These are phyloP conservation scores for Dothistroma septosporum DNA, from an alignment of 2,329 filamentous ascomycete species.

Conservation along the genomic window DNA sequence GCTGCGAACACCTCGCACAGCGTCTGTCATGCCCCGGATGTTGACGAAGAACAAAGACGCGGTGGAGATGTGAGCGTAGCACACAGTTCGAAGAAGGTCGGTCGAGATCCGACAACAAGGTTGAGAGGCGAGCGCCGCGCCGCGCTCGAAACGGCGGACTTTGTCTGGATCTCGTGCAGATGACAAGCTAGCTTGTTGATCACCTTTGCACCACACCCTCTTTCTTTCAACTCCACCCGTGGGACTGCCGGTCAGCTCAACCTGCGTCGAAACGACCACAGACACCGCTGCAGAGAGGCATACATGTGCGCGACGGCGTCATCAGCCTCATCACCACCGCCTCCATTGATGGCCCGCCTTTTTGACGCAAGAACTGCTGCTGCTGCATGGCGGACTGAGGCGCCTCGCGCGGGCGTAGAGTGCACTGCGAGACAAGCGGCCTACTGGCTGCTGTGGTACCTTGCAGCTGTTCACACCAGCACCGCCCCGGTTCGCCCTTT, in stretches of 20 bases:
- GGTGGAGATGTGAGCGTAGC: too few relatives aligned
- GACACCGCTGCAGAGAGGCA: not conserved
- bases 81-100: too few relatives aligned
- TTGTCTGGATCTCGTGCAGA: too few relatives aligned
- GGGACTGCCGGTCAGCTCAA: not conserved
- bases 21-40: not conserved
- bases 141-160: too few relatives aligned
- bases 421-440: not conserved
- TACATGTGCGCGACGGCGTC: not conserved
- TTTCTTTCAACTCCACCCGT: too few relatives aligned
- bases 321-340: not conserved
- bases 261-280: not conserved
- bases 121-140: too few relatives aligned
- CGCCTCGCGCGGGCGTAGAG: not conserved
- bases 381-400: not conserved
- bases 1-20: not conserved
- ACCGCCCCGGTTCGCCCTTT: not conserved
- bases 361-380: not conserved
- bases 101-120: too few relatives aligned
- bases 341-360: not conserved
- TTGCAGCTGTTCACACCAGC: conserved; percentile 2
- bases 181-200: too few relatives aligned
- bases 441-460: not conserved
- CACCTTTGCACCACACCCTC: too few relatives aligned
- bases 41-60: not conserved